Percentiles rank a stretch among this genome's conserved stretches.
phyloP scores from a whole-genome alignment of 139 green algal species.

The Chlorella sp. region DNA sequence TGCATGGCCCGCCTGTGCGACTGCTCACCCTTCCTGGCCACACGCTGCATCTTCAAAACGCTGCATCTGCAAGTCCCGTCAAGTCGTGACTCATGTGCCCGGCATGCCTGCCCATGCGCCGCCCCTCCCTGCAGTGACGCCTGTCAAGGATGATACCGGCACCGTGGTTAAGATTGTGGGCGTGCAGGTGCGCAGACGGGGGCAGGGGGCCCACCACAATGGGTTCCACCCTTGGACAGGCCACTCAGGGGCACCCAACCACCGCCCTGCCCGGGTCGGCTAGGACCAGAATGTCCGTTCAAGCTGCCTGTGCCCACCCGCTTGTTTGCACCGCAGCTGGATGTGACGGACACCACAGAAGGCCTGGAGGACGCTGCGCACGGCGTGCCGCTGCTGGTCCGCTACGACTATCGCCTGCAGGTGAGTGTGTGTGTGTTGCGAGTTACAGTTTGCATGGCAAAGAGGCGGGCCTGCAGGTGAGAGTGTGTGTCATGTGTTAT shows the following conservation, averaged over 20 bases:
- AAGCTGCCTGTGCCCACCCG: too few species aligned
- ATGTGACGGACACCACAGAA: conserved; percentile 97
- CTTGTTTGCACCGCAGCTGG: conserved; percentile 68
- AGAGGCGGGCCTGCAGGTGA: too few species aligned
- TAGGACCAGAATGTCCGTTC: too few species aligned
- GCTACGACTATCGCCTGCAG: conserved; percentile 28
- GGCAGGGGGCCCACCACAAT: not conserved
- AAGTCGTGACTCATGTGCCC: too few species aligned
- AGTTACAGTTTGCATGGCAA: not conserved
- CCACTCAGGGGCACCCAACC: too few species aligned
- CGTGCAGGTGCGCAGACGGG: conserved; percentile 57
- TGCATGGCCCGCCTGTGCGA: too few species aligned
- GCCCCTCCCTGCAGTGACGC: conserved; percentile 61
- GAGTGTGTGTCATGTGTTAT: not conserved
- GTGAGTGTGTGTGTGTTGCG: not conserved
- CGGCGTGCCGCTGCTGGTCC: conserved; percentile 35
- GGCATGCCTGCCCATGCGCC: too few species aligned
- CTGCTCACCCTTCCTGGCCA: too few species aligned
- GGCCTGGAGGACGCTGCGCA: conserved; percentile 51
- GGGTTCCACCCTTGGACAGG: too few species aligned
- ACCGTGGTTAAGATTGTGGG: conserved; percentile 91
- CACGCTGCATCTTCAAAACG: not conserved
- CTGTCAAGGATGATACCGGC: conserved; percentile 86
- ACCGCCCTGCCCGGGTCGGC: too few species aligned
- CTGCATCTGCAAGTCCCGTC: not conserved